Conservation (phyloP, 441 rosid species). For the Corymbia calophylla region DNA sequence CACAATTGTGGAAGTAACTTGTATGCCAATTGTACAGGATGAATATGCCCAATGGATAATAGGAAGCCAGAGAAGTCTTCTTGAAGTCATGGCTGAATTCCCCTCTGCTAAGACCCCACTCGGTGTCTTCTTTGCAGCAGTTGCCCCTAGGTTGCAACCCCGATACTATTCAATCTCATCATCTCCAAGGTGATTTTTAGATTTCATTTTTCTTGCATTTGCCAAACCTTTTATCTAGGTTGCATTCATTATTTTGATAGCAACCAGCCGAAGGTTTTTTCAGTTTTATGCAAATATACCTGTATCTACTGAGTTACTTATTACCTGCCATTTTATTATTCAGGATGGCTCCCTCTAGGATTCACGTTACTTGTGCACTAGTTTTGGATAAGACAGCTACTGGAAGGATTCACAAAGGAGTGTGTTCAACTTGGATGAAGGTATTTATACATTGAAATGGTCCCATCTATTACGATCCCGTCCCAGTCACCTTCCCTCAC, state of each 20-base stretch:
- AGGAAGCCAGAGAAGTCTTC: conserved; percentile 87
- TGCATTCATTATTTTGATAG: neutral
- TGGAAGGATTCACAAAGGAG: conserved; percentile 82
- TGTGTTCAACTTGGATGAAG: conserved; percentile 98
- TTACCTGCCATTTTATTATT: neutral
- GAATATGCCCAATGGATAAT: conserved; percentile 80
- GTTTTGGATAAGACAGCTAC: conserved; percentile 78
- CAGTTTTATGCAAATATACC: neutral
- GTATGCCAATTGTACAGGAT: conserved; percentile 30
- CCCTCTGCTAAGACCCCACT: conserved; percentile 84
- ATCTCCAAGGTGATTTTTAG: conserved; percentile 57
- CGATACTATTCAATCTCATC: conserved; percentile 95
- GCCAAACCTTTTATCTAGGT: neutral
- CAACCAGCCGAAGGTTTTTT: neutral
- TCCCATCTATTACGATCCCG: neutral
- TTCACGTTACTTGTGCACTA: conserved; percentile 85
- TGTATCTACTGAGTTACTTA: neutral
- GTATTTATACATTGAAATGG: conserved; percentile 18
- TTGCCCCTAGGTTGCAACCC: conserved; percentile 88
- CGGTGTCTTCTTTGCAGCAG: conserved; percentile 88
- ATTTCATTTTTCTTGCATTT: neutral
- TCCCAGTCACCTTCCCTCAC: neutral
- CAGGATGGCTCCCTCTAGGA: conserved; percentile 61
- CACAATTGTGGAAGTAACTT: neutral
- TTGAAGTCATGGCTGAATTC: conserved; percentile 89